These are phyloP conservation scores for Erigeron canadensis DNA, from an alignment of 129 eudicot species.

Conservation along the genomic window DNA sequence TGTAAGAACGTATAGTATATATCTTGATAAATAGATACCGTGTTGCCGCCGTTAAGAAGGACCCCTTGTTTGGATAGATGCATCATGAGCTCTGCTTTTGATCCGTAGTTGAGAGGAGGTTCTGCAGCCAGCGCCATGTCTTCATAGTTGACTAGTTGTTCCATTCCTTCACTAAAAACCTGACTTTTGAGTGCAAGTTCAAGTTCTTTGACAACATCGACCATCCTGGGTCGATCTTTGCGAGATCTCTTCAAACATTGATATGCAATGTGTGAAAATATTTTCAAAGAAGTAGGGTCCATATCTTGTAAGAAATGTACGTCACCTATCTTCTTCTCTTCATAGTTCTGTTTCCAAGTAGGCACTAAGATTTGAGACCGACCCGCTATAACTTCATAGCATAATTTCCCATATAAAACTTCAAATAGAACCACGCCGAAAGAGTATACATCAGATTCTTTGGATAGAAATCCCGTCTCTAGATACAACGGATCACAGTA, in stretches of 20 bases:
- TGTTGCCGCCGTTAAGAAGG: background rate
- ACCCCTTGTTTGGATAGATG: background rate
- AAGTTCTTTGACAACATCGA: background rate
- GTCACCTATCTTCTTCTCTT: background rate
- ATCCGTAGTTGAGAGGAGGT: background rate
- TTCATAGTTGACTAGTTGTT: background rate
- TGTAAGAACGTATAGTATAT: background rate
- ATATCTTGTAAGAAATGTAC: background rate
- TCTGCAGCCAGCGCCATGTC: background rate
- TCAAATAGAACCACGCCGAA: background rate
- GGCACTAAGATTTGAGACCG: background rate
- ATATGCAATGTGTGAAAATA: background rate
- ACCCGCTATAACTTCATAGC: background rate
- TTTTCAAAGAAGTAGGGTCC: constrained; percentile 3
- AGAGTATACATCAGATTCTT: background rate
- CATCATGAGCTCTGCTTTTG: constrained; percentile 3
- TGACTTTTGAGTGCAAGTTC: constrained; percentile 6
- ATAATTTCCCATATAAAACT: background rate
- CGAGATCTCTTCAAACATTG: background rate
- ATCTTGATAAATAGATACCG: background rate
- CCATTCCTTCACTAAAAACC: background rate
- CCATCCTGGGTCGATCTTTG: background rate
- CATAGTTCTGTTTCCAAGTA: background rate
- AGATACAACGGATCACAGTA: background rate
- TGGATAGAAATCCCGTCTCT: background rate